phyloP scores from a whole-genome alignment of 2,329 filamentous ascomycete species.

The Parastagonospora nodorum region DNA sequence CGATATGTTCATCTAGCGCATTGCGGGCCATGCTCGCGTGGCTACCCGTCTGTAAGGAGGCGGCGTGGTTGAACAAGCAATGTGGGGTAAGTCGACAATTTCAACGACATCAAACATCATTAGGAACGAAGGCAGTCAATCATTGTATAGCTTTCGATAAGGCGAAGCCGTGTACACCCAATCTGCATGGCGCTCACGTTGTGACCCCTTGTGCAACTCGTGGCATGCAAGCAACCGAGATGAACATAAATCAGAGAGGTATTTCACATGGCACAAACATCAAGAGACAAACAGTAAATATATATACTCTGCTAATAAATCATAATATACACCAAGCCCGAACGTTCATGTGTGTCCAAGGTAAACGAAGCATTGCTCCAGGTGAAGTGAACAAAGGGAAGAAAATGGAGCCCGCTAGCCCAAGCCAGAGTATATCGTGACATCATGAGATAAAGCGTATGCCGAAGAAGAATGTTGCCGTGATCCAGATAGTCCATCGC shows the following conservation, averaged over 20 bases:
- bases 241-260: not conserved
- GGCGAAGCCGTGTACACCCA: not conserved
- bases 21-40: not conserved
- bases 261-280: not conserved
- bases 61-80: conserved; percentile 1
- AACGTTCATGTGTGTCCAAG: conserved; percentile 3
- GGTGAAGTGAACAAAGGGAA: conserved; percentile 24
- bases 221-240: not conserved
- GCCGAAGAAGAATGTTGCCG: conserved; percentile 22
- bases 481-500: conserved; percentile 1
- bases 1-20: not conserved
- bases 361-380: conserved; percentile 1
- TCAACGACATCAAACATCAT: not conserved
- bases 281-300: not conserved
- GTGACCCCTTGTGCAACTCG: conserved; percentile 3
- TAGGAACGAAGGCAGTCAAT: no score
- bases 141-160: no score
- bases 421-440: conserved; percentile 34
- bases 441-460: conserved; percentile 37
- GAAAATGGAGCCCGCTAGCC: conserved; percentile 24
- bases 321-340: conserved; percentile 6
- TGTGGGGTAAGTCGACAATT: conserved; percentile 1
- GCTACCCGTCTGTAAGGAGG: not conserved
- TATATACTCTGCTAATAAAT: conserved; percentile 7
- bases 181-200: not conserved